Conservation (phyloP, 2,329 filamentous ascomycete genomes). For the Grosmannia huntii region DNA sequence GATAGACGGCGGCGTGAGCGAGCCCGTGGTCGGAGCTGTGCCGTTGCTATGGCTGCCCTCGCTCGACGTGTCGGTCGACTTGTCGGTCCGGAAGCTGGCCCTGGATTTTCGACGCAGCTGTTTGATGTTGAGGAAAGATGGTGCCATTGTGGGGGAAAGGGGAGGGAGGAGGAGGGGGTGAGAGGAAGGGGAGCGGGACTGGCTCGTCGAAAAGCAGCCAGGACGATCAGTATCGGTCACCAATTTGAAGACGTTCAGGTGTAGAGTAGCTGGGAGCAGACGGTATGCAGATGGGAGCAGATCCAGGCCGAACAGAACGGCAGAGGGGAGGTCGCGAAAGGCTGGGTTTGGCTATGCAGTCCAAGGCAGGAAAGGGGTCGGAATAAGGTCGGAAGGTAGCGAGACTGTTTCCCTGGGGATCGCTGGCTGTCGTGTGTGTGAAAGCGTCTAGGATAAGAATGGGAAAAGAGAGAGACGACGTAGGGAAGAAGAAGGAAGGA, state of each 20-base stretch:
- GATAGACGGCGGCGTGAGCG: conserved; percentile 63
- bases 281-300: too few species aligned
- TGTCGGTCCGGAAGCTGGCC: conserved; percentile 56
- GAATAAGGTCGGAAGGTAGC: background rate
- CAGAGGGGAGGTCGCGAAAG: too few species aligned
- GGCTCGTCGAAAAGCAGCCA: too few species aligned
- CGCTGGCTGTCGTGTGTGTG: background rate
- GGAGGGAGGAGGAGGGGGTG: background rate
- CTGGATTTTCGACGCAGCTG: conserved; percentile 65
- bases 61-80: conserved; percentile 46
- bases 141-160: conserved; percentile 31
- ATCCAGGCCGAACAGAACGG: background rate
- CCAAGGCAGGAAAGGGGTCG: background rate
- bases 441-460: background rate
- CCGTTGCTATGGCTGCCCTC: conserved; percentile 46
- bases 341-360: too few species aligned
- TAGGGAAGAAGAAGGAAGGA: background rate
- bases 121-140: conserved; percentile 55
- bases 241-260: background rate
- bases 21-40: conserved; percentile 53
- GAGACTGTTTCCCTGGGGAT: background rate
- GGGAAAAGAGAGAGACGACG: background rate
- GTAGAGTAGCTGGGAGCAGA: background rate
- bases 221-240: too few species aligned
- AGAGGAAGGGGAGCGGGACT: too few species aligned